Base-by-base conservation (phyloP, 768 basidiomycete genomes). In the Lanmaoa pseudosensibilis region DNA sequence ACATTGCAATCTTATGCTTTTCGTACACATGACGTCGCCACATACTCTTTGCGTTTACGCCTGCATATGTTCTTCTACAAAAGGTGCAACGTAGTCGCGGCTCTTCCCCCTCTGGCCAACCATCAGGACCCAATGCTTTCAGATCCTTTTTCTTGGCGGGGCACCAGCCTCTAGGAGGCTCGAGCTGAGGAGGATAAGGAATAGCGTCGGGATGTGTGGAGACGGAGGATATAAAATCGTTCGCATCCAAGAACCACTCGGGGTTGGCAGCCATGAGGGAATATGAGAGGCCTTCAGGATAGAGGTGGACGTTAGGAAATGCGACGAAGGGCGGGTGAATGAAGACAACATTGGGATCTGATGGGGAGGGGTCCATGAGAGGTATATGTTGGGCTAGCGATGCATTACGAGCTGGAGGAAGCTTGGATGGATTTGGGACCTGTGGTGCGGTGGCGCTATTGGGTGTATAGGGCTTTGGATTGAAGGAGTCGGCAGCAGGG, bases 21-120 rank as follows among this genome's bases (percentile, higher is more conserved):
- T 93, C 91, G 59, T 87, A 91, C 32, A 93, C 90, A 69, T 93
- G 90, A 46, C 90, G 79, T 56, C 90, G 76, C 90, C 90, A 93
- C 90, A 93, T 93, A 66, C 90, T 92, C 73, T 92, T 92, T 7
- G 90, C 91, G 67, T 93, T 93, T 33, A 90, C 88, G 12, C 90
- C 90, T 4, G 90, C 87, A 63, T 93, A 93, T 6, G 85, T 87
- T 61, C 91, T 80, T 61, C 91, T 76, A 64, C 90, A 93, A 65
- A 93, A 92, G 1, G 90, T 92, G 72, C 90, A 93, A 46, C 90
- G 80, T 25, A 93, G 78, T 18, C 87, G 75, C 9, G 90, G 90
- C 63, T 90, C 88, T 68, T 88, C 86, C 25, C 89, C 90, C 56
- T 92, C 88, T 10, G 88, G 86, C 86, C 87, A 90, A 18, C 83